Base-by-base conservation (phyloP, 2,329 filamentous ascomycete genomes). In the Fusarium metavorans region DNA sequence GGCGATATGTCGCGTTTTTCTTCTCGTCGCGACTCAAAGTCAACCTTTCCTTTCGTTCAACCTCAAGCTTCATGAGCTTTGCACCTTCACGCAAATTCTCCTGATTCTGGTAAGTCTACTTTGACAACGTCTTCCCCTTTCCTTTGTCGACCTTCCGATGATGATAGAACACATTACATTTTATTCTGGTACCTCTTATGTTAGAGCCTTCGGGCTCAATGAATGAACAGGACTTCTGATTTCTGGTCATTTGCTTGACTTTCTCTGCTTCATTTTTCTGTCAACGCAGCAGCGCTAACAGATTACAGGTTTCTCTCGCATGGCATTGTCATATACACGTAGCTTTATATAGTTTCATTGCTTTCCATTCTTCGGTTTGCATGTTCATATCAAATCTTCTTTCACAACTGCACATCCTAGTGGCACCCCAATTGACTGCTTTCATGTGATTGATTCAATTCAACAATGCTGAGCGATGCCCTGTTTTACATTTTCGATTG, bases 161-260 rank as follows among this genome's bases (percentile, higher is more conserved):
- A 96, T 95, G 94, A 96, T 89, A 91, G 81, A 84, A 83, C 82
- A 87, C 88, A 85, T 87, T 87, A 73, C 86, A 79, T 85, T 84
- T 87, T 86, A 87, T 93, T 97, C 94, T 97, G 95, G 95, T 95
- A 97, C 95, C 95, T 97, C 95, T 97, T 97, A 95, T 95, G 91
- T 94, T 92, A 97, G 91, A 88, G 88, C 81, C 82, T 86, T 87
- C 83, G 81, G 87, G 85, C 86, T 88, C 92, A 84, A 94, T 95
- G 93, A 94, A 94, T 93, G 90, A 88, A 93, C 87, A 87, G 92
- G 92, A 95, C 93, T 94, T 95, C 93, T 95, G 93, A 95, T 80
- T 68, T 76, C 27, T 69, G 65, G 74, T 76, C 70, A 67, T 52
- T 62, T 56, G 4, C 30, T 56, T 18, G 16, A 66, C 56, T 58